A percentile compares a stretch with the other conserved stretches of the same genome.
Conservation (phyloP, 2,329 filamentous ascomycete genomes). For the Sclerotiophoma versabilis region DNA sequence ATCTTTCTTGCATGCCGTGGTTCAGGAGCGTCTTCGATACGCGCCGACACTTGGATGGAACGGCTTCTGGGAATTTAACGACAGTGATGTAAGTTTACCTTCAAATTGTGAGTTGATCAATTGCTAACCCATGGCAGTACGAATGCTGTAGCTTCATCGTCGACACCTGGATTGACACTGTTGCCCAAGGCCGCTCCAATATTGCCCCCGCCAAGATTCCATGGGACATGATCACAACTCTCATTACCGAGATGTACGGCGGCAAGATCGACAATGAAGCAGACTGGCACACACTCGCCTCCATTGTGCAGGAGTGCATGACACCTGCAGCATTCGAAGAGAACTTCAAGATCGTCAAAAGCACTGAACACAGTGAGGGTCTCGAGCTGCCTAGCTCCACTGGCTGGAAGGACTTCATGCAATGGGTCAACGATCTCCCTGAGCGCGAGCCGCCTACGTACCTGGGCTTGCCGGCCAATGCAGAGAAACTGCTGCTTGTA, state of each 20-base stretch:
- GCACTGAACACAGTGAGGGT: constrained; percentile 60
- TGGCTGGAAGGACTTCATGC: constrained; percentile 81
- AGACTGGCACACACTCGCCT: constrained; percentile 77
- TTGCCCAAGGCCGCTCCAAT: constrained; percentile 86
- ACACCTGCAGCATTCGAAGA: constrained; percentile 91
- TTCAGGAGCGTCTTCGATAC: constrained; percentile 93
- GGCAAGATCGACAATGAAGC: constrained; percentile 94
- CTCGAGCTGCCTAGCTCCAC: constrained; percentile 82
- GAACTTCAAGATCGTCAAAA: constrained; percentile 84
- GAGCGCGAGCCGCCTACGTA: constrained; percentile 97
- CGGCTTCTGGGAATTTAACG: constrained; percentile 99
- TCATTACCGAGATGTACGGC: constrained; percentile 94
- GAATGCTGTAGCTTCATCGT: constrained; percentile 97
- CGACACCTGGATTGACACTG: constrained; percentile 88
- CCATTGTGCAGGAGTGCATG: constrained; percentile 78
- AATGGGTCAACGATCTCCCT: constrained; percentile 89
- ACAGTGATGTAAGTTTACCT: constrained; percentile 82
- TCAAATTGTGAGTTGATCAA: background rate
- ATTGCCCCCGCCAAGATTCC: constrained; percentile 92
- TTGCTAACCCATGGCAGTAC: constrained; percentile 68
- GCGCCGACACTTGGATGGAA: constrained; percentile 96
- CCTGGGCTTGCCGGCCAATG: constrained; percentile 90
- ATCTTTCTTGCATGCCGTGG: constrained; percentile 92
- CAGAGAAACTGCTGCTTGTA: constrained; percentile 92
- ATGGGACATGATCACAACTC: constrained; percentile 92